Evolutionary conservation across 2,329 filamentous ascomycete species (phyloP).

Genomic region (Alternaria ventricosa): DNA sequence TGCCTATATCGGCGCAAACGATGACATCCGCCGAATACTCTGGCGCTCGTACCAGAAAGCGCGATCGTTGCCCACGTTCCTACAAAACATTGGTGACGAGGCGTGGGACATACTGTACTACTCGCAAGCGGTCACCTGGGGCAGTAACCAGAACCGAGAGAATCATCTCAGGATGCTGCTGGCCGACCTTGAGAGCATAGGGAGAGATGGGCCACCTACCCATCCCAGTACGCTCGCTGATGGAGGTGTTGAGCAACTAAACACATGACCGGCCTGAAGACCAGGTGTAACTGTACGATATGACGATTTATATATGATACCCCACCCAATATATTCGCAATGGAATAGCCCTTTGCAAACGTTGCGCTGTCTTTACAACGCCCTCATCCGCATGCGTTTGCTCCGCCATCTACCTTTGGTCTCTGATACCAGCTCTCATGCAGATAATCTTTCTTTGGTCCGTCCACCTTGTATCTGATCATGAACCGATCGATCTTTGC

Average conservation of each 20-base stretch:
- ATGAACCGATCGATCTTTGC: slow-evolving; percentile 34
- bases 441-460: slow-evolving; percentile 76
- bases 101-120: slow-evolving; percentile 50
- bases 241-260: slow-evolving; percentile 8
- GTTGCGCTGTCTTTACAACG: not conserved
- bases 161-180: slow-evolving; percentile 38
- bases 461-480: slow-evolving; percentile 70
- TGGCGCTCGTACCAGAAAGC: slow-evolving; percentile 47
- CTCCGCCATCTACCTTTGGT: not conserved
- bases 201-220: slow-evolving; percentile 44
- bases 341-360: not conserved
- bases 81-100: slow-evolving; percentile 42
- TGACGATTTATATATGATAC: slow-evolving; percentile 6
- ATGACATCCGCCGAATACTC: slow-evolving; percentile 43
- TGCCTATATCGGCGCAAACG: slow-evolving; percentile 46
- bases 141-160: slow-evolving; percentile 41
- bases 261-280: not conserved
- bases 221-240: slow-evolving; percentile 31
- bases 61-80: slow-evolving; percentile 39
- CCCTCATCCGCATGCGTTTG: not conserved
- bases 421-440: slow-evolving; percentile 49
- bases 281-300: slow-evolving; percentile 5
- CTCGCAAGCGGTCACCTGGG: slow-evolving; percentile 47
- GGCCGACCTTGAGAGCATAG: slow-evolving; percentile 39
- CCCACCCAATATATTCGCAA: not conserved